A percentile compares a stretch with the other conserved stretches of the same genome.
These are phyloP conservation scores for Aspergillus sergii DNA, from an alignment of 2,329 filamentous ascomycete genomes.

Conservation along the genomic window DNA sequence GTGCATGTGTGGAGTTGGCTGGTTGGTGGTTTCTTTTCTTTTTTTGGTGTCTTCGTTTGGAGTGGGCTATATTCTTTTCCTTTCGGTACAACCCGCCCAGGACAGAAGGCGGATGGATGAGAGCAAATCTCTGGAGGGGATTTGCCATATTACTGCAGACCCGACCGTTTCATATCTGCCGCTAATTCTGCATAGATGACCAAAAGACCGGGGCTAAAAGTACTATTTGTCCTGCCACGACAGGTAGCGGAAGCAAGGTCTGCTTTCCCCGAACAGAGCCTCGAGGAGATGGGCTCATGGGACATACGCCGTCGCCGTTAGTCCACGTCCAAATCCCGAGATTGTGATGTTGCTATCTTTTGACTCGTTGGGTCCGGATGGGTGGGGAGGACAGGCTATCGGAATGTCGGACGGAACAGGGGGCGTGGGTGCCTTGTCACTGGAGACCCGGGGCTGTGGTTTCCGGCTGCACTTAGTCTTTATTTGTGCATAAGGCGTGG, in stretches of 20 bases:
- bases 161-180: conserved; percentile 2
- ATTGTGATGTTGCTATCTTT: not conserved
- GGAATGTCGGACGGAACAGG: not conserved
- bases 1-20: not conserved
- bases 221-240: not conserved
- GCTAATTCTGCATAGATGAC: conserved; percentile 1
- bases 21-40: not conserved
- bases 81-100: not conserved
- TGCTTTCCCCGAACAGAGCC: not conserved
- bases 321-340: not conserved
- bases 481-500: not conserved
- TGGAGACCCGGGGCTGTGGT: not conserved
- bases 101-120: not conserved
- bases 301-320: not conserved
- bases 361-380: not conserved
- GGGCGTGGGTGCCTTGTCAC: not conserved
- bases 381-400: not conserved
- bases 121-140: not conserved
- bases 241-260: not conserved
- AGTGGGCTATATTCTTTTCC: not conserved
- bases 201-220: not conserved
- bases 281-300: not conserved
- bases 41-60: not conserved
- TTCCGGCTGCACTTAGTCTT: not conserved
- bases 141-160: not conserved